phyloP scores from a whole-genome alignment of 208 protist species.

The Leishmania arabica region DNA sequence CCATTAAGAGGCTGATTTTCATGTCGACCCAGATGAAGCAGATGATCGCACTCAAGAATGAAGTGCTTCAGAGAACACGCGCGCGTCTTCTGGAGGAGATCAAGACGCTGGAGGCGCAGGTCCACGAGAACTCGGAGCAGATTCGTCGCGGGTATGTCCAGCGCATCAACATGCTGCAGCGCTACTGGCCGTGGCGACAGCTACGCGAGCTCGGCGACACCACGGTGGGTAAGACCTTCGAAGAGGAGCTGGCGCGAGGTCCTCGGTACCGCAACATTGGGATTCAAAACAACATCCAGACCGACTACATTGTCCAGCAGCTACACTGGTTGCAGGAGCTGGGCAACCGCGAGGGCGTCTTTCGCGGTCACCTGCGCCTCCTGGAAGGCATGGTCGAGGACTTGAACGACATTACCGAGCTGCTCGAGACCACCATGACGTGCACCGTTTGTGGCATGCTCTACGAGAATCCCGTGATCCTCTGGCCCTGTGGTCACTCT shows the following conservation, averaged over 20 bases:
- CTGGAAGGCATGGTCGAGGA: constrained; percentile 82
- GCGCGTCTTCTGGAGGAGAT: constrained; percentile 51
- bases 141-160: constrained; percentile 72
- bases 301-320: constrained; percentile 77
- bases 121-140: constrained; percentile 35
- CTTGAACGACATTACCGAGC: constrained; percentile 81
- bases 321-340: constrained; percentile 76
- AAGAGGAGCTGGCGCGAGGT: constrained; percentile 78
- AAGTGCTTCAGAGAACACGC: constrained; percentile 27
- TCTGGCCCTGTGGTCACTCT: constrained; percentile 88
- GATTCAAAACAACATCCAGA: constrained; percentile 84
- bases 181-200: constrained; percentile 89
- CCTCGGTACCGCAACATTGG: constrained; percentile 81
- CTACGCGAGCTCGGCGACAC: constrained; percentile 81
- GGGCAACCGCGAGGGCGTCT: constrained; percentile 51
- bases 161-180: constrained; percentile 80
- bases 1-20: constrained; percentile 44
- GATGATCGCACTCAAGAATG: constrained; percentile 40
- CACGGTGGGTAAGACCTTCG: constrained; percentile 72
- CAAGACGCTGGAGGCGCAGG: constrained; percentile 32
- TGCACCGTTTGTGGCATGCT: constrained; percentile 79
- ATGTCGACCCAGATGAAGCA: constrained; percentile 62
- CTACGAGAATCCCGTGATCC: constrained; percentile 82
- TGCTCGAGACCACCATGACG: constrained; percentile 72
- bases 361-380: constrained; percentile 60